phyloP scores from a whole-genome alignment of 768 basidiomycete species.

The Rhizopogon vulgaris region DNA sequence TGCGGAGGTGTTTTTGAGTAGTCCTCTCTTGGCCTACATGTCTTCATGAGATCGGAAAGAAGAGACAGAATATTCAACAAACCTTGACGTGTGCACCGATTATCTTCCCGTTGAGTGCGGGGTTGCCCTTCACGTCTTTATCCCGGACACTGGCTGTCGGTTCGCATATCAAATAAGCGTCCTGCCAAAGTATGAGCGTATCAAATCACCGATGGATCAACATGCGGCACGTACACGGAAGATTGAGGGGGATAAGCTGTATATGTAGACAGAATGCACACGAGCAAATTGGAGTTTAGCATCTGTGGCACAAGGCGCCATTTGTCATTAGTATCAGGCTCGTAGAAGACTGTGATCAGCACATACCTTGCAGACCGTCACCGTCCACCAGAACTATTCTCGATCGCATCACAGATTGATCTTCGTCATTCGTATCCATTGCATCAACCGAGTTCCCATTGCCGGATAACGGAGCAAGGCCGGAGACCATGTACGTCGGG shows the following conservation, averaged over 20 bases:
- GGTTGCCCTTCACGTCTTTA: conserved; percentile 24
- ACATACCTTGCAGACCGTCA: conserved; percentile 57
- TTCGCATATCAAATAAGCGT: conserved; percentile 35
- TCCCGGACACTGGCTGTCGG: conserved; percentile 25
- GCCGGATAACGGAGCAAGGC: conserved; percentile 28
- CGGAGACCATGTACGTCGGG: conserved; percentile 72
- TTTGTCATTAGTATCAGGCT: background rate
- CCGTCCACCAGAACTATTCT: conserved; percentile 59
- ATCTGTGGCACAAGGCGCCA: conserved; percentile 27
- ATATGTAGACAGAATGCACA: conserved; percentile 57
- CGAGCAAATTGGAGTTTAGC: conserved; percentile 46
- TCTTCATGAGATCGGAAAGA: background rate
- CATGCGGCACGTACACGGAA: conserved; percentile 40
- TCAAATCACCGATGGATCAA: no score
- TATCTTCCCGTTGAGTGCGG: conserved; percentile 37
- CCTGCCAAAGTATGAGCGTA: conserved; percentile 24
- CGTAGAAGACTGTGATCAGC: background rate
- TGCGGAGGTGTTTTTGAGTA: conserved; percentile 4
- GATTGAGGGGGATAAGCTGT: conserved; percentile 63
- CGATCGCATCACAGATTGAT: conserved; percentile 38
- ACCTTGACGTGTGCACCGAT: conserved; percentile 43
- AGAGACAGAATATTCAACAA: background rate
- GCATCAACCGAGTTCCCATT: conserved; percentile 12
- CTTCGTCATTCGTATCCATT: conserved; percentile 37
- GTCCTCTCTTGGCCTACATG: background rate